Base-by-base conservation (phyloP, 306 rosid genomes). In the Mucuna pruriens region DNA sequence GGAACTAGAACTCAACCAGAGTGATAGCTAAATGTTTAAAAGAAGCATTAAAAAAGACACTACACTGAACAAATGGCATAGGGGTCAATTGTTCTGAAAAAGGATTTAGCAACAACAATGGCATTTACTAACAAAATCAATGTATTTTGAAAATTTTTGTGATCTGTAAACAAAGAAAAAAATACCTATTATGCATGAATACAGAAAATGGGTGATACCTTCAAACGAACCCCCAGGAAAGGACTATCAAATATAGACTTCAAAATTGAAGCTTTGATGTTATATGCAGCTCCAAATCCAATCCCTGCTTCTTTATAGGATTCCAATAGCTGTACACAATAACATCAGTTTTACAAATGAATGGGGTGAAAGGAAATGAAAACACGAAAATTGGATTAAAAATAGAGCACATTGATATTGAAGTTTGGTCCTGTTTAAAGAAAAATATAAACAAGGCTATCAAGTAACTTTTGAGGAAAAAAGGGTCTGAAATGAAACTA, bases 231-330 rank as follows among this genome's bases (percentile, higher is more conserved):
- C 84, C 88, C 86, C 38, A 95, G 94, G 87, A 95, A 93, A 74
- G 97, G 98, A 83, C 99, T 88, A 77, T 95, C 99, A 77, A 86
- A 88, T 75, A 88, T 76, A 77, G 96, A 84, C 74, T 88, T 86
- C 78, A 88, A 76, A 84, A 95, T 89, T 80, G 98, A 93, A 75
- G 89, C 89, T 85, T 87, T 83, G 58, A 90, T 77, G 88, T 86
- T 86, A 82, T 90, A 83, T 58, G 97, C 98, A 63, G 93, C 91
- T 83, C 99, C 99, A 87, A 95, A 90, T 87, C 99, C 97, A 79
- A 95, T 78, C 71, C 90, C 92, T 49, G 94, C 99, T 82, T 93
- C 93, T 69, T 91, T 90, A 82, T 84, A 89, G 82, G 85, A 84
- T 77, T 87, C 86, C 79, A 95, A 68, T 71, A 91, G 84, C 99